Conservation (phyloP, 176 grass and related monocot genomes). For the Bromus sterilis region DNA sequence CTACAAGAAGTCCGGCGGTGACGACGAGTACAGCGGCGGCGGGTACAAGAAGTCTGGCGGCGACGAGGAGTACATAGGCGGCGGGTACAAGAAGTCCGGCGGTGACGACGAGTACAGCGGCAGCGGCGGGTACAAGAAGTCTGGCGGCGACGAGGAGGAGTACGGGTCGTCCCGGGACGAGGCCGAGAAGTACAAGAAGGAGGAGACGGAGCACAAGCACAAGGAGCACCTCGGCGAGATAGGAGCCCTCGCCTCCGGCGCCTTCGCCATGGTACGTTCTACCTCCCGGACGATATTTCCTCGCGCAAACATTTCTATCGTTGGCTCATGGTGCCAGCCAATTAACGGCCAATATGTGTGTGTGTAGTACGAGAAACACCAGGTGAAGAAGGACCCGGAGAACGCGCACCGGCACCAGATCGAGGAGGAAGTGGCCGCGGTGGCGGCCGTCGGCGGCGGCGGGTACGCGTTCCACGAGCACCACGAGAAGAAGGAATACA, state of each 20-base stretch:
- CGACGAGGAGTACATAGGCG: not conserved
- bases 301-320: not conserved
- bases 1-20: not conserved
- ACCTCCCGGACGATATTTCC: not conserved
- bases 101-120: not conserved
- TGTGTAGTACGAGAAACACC: slow-evolving; percentile 69
- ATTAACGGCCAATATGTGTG: not conserved
- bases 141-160: not conserved
- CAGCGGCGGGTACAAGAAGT: not conserved
- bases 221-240: slow-evolving; percentile 73
- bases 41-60: not conserved
- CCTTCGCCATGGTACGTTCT: slow-evolving; percentile 58
- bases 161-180: slow-evolving; percentile 20
- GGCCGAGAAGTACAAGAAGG: slow-evolving; percentile 43
- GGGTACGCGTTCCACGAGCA: slow-evolving; percentile 81
- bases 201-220: slow-evolving; percentile 72
- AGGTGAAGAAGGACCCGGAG: slow-evolving; percentile 85
- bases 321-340: not conserved
- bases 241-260: slow-evolving; percentile 52
- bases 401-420: slow-evolving; percentile 68
- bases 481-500: slow-evolving; percentile 65
- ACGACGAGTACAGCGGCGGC: not conserved
- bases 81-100: not conserved
- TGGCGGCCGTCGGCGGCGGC: slow-evolving; percentile 47
- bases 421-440: slow-evolving; percentile 57